Evolutionary conservation across 2,329 filamentous ascomycete species (phyloP).

Genomic region (Botryotinia globosa): DNA sequence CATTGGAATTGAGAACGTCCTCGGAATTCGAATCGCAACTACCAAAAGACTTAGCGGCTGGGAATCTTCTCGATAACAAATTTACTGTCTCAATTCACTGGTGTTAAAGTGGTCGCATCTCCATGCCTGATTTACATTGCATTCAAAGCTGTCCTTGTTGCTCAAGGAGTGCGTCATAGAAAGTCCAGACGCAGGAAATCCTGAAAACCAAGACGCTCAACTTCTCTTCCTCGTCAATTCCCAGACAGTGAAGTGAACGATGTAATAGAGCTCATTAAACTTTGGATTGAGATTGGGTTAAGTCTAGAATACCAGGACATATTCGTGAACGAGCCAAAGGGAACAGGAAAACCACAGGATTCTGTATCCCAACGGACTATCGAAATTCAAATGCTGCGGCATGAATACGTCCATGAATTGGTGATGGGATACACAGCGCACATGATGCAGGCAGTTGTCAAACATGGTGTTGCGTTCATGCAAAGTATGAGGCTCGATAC

Average conservation of each 20-base stretch:
- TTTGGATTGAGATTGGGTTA: neutral
- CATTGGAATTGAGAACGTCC: no score
- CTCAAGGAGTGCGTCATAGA: neutral
- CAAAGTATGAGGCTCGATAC: neutral
- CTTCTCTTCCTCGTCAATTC: neutral
- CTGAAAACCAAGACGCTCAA: neutral
- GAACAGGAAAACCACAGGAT: neutral
- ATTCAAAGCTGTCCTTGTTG: neutral
- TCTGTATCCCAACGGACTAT: neutral
- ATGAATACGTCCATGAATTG: neutral
- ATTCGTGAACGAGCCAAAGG: neutral
- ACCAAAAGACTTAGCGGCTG: neutral
- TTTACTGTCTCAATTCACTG: neutral
- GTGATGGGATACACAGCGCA: neutral
- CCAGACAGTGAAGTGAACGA: neutral
- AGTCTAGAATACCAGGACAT: neutral
- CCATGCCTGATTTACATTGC: neutral
- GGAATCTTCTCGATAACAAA: neutral
- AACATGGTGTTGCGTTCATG: neutral
- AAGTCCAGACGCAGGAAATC: neutral
- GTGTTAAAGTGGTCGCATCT: neutral
- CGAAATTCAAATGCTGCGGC: neutral
- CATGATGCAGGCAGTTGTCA: neutral
- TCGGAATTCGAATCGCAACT: neutral
- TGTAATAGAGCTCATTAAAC: neutral